Conservation (phyloP, 495 filamentous ascomycete genomes). For the Durotheca rogersii region DNA sequence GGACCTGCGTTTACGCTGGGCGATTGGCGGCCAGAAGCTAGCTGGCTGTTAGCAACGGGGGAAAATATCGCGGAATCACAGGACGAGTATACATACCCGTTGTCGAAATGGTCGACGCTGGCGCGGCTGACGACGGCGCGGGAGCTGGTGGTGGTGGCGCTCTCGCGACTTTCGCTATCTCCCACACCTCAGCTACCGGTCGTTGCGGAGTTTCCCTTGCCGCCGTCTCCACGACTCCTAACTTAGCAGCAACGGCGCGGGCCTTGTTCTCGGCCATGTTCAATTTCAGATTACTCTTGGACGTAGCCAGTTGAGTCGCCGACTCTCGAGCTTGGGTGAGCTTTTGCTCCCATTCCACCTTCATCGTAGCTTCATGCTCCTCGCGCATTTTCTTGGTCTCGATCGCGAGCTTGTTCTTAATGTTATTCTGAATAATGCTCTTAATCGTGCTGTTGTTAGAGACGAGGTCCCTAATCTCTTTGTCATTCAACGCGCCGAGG, state of each 20-base stretch:
- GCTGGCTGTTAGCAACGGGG: conserved; percentile 24
- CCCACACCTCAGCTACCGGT: conserved; percentile 83
- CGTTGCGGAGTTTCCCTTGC: conserved; percentile 79
- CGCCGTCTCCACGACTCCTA: conserved; percentile 75
- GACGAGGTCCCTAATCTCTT: conserved; percentile 65
- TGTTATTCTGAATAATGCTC: conserved; percentile 65
- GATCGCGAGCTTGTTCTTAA: conserved; percentile 57
- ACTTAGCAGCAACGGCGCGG: conserved; percentile 64
- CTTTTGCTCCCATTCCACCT: conserved; percentile 52
- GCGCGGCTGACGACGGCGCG: conserved; percentile 32
- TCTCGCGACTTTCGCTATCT: conserved; percentile 69
- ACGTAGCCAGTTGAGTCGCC: conserved; percentile 57
- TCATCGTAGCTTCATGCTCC: conserved; percentile 45
- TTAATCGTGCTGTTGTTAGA: conserved; percentile 63
- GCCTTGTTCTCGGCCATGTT: conserved; percentile 77
- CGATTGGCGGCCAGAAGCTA: conserved; percentile 20
- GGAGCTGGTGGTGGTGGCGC: conserved; percentile 49
- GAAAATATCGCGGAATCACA: background rate
- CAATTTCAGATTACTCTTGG: conserved; percentile 67
- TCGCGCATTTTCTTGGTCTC: conserved; percentile 61
- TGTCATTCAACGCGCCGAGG: conserved; percentile 52
- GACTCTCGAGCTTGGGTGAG: conserved; percentile 52
- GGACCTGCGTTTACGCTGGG: conserved; percentile 23
- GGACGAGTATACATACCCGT: conserved; percentile 29
- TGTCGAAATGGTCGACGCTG: conserved; percentile 34